These are phyloP conservation scores for Fusarium fujikuroi DNA, from an alignment of 2,329 filamentous ascomycete species.

Conservation along the genomic window DNA sequence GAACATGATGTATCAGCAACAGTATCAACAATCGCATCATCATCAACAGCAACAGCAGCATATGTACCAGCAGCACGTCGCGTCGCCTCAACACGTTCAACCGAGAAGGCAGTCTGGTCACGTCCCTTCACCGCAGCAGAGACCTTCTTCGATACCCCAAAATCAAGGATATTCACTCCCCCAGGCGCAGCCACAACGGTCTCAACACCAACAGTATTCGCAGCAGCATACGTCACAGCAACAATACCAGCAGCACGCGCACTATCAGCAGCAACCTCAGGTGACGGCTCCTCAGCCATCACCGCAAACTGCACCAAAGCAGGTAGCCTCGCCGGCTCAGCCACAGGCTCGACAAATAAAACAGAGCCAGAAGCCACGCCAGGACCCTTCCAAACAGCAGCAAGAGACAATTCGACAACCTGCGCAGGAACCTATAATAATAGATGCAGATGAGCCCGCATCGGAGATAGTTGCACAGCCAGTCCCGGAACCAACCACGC, in stretches of 20 bases:
- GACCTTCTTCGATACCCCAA: slow-evolving; percentile 36
- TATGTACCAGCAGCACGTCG: slow-evolving; percentile 47
- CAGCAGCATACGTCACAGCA: slow-evolving; percentile 34
- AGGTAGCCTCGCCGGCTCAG: slow-evolving; percentile 16
- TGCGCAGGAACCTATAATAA: slow-evolving; percentile 18
- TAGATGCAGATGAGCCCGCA: slow-evolving; percentile 20
- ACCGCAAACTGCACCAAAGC: slow-evolving; percentile 26
- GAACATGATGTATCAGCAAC: slow-evolving; percentile 46
- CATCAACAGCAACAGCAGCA: slow-evolving; percentile 28
- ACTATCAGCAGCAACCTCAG: slow-evolving; percentile 28
- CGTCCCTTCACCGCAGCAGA: slow-evolving; percentile 37
- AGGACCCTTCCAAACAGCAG: slow-evolving; percentile 15
- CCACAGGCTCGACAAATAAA: slow-evolving; percentile 32
- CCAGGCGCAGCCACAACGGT: slow-evolving; percentile 28
- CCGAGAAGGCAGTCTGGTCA: slow-evolving; percentile 29
- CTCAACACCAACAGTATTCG: slow-evolving; percentile 29
- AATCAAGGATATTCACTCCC: slow-evolving; percentile 38
- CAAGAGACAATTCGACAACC: slow-evolving; percentile 32
- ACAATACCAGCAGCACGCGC: slow-evolving; percentile 27
- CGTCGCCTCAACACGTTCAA: slow-evolving; percentile 38
- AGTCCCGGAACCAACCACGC: slow-evolving; percentile 22
- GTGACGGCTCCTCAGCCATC: slow-evolving; percentile 4
- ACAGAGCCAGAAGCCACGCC: slow-evolving; percentile 24
- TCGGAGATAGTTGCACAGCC: slow-evolving; percentile 18
- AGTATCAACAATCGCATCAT: slow-evolving; percentile 49